Conservation (phyloP, 495 filamentous ascomycete species). For the Apodospora peruviana region DNA sequence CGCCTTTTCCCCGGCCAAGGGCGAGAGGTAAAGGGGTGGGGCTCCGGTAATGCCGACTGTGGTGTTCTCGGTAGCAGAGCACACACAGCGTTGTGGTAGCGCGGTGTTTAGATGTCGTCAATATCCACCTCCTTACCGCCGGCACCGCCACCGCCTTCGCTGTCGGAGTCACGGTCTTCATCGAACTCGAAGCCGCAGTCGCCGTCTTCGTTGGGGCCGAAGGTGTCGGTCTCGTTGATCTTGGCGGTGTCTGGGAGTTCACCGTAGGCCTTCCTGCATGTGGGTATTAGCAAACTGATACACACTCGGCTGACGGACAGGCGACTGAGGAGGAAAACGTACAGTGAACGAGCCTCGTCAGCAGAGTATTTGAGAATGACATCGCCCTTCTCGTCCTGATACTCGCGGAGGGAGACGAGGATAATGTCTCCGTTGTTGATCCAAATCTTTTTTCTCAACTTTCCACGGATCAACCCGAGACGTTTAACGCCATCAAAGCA, state of each 20-base stretch:
- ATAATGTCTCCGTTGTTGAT: constrained; percentile 99
- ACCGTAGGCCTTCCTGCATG: constrained; percentile 75
- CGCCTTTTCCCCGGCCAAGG: constrained; percentile 8
- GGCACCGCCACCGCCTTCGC: constrained; percentile 52
- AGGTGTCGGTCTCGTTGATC: constrained; percentile 99
- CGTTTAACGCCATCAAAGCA: constrained; percentile 95
- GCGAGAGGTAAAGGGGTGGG: neutral
- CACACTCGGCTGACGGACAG: too few relatives aligned
- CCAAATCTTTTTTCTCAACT: constrained; percentile 96
- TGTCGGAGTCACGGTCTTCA: constrained; percentile 77
- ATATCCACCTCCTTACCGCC: constrained; percentile 63
- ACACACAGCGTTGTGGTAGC: too few relatives aligned
- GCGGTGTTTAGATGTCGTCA: constrained; percentile 59
- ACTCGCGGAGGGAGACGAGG: constrained; percentile 91
- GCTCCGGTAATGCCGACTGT: too few relatives aligned
- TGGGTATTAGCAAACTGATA: constrained; percentile 9
- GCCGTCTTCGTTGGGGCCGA: constrained; percentile 64
- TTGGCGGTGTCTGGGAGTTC: constrained; percentile 96
- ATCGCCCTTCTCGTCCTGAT: constrained; percentile 98
- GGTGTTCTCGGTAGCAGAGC: too few relatives aligned
- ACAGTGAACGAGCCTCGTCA: constrained; percentile 87
- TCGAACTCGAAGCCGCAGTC: constrained; percentile 83
- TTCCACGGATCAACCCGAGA: constrained; percentile 83
- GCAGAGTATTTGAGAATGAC: constrained; percentile 98
- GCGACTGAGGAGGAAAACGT: constrained; percentile 14